phyloP scores from a whole-genome alignment of 768 basidiomycete species.

The Rhizopogon roseolus region DNA sequence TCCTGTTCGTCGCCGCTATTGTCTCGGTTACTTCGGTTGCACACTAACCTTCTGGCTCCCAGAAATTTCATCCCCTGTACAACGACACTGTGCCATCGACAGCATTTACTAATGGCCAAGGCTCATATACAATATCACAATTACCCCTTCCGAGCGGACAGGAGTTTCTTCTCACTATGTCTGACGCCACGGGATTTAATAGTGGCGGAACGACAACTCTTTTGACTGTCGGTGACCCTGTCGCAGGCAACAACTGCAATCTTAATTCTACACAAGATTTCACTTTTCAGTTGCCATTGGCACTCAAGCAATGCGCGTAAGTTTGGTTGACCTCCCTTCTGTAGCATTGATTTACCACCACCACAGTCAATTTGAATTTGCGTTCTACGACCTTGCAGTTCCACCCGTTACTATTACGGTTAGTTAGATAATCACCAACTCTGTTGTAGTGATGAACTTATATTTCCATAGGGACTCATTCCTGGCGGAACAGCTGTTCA shows the following conservation, averaged over 20 bases:
- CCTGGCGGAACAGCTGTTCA: constrained; percentile 53
- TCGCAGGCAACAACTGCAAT: constrained; percentile 41
- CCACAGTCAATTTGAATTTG: constrained; percentile 42
- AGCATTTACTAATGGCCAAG: constrained; percentile 50
- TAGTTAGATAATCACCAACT: constrained; percentile 24
- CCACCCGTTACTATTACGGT: constrained; percentile 55
- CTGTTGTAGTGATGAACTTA: neutral
- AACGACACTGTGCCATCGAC: constrained; percentile 51
- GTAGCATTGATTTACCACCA: constrained; percentile 4
- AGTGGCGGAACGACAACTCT: constrained; percentile 54
- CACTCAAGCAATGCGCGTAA: constrained; percentile 60
- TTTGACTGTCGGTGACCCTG: constrained; percentile 42
- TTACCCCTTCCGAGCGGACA: constrained; percentile 36
- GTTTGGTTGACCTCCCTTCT: constrained; percentile 5
- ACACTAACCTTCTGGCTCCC: neutral
- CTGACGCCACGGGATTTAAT: constrained; percentile 64
- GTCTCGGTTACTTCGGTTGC: neutral
- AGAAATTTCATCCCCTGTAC: constrained; percentile 48
- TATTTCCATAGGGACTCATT: constrained; percentile 45
- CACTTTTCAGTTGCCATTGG: constrained; percentile 40
- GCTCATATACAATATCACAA: constrained; percentile 41
- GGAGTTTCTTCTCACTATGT: constrained; percentile 58
- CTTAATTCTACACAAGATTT: constrained; percentile 43
- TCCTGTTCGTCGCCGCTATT: constrained; percentile 36
- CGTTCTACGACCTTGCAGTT: constrained; percentile 36